These are phyloP conservation scores for Xylaria sp. DNA, from an alignment of 2,329 filamentous ascomycete species.

Conservation along the genomic window DNA sequence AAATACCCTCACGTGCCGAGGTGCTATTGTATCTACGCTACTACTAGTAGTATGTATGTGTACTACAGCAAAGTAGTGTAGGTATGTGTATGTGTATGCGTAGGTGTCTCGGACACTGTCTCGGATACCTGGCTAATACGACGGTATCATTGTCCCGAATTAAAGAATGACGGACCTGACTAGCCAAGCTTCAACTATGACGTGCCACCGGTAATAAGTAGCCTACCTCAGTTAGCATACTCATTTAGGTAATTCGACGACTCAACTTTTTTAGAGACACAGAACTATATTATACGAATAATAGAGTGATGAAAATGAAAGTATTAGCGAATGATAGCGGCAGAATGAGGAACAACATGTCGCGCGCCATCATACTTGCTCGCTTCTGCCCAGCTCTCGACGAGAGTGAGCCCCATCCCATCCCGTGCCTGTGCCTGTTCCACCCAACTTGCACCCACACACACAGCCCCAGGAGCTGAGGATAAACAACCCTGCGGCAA, in stretches of 20 bases:
- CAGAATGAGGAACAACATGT: neutral
- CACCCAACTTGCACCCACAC: too few species aligned
- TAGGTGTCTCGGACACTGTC: too few species aligned
- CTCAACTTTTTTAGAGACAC: neutral
- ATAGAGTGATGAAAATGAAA: neutral
- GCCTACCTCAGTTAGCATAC: conserved; percentile 5
- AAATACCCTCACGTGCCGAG: conserved; percentile 3
- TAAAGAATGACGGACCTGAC: conserved; percentile 1
- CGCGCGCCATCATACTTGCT: neutral
- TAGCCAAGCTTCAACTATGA: conserved; percentile 3
- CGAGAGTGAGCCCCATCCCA: neutral
- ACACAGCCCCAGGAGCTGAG: conserved; percentile 35
- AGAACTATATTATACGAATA: neutral
- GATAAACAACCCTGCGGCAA: conserved; percentile 16
- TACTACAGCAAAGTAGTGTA: neutral
- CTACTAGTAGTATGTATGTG: neutral
- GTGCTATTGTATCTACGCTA: neutral
- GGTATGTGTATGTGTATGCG: neutral
- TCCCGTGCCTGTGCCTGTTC: conserved; percentile 1
- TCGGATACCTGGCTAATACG: too few species aligned
- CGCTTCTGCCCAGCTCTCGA: neutral
- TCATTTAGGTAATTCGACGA: conserved; percentile 2
- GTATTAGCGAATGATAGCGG: neutral
- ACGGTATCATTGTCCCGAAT: neutral
- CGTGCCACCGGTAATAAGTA: neutral